These are phyloP conservation scores for Bipolaris bicolor DNA, from an alignment of 2,329 filamentous ascomycete species.

Conservation along the genomic window DNA sequence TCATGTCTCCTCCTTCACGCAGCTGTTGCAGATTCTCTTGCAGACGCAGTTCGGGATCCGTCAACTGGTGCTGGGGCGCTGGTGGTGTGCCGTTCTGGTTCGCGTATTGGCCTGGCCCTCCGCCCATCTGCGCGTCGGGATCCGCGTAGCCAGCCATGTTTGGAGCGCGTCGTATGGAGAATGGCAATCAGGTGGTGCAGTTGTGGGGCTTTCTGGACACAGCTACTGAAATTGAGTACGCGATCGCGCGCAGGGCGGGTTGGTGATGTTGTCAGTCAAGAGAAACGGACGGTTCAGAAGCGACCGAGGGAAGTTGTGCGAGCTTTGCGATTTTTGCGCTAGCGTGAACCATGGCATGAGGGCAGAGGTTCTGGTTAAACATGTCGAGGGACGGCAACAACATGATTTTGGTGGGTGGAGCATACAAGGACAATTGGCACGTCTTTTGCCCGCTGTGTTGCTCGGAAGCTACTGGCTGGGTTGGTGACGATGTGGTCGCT, in stretches of 20 bases:
- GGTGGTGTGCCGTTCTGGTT: slow-evolving; percentile 46
- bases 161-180: slow-evolving; percentile 24
- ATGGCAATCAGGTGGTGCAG: neutral
- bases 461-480: slow-evolving; percentile 12
- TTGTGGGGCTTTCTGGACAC: neutral
- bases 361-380: slow-evolving; percentile 15
- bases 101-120: slow-evolving; percentile 42
- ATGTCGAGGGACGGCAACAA: slow-evolving; percentile 10
- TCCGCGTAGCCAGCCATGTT: slow-evolving; percentile 45
- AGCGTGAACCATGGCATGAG: slow-evolving; percentile 32
- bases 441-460: slow-evolving; percentile 18
- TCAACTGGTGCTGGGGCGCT: slow-evolving; percentile 39
- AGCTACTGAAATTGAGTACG: slow-evolving; percentile 16
- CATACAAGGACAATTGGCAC: slow-evolving; percentile 5
- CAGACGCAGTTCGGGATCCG: slow-evolving; percentile 43
- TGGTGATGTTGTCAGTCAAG: slow-evolving; percentile 30
- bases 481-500: slow-evolving; percentile 31
- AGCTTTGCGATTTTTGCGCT: slow-evolving; percentile 43
- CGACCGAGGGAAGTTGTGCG: slow-evolving; percentile 40
- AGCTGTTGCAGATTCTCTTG: slow-evolving; percentile 47
- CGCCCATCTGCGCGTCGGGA: slow-evolving; percentile 43
- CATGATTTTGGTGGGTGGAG: slow-evolving; percentile 21
- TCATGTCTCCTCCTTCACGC: slow-evolving; percentile 40
- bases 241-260: slow-evolving; percentile 27
- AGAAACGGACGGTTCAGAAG: slow-evolving; percentile 26